These are phyloP conservation scores for Trichoderma atrobrunneum DNA, from an alignment of 2,329 filamentous ascomycete genomes.

Conservation along the genomic window DNA sequence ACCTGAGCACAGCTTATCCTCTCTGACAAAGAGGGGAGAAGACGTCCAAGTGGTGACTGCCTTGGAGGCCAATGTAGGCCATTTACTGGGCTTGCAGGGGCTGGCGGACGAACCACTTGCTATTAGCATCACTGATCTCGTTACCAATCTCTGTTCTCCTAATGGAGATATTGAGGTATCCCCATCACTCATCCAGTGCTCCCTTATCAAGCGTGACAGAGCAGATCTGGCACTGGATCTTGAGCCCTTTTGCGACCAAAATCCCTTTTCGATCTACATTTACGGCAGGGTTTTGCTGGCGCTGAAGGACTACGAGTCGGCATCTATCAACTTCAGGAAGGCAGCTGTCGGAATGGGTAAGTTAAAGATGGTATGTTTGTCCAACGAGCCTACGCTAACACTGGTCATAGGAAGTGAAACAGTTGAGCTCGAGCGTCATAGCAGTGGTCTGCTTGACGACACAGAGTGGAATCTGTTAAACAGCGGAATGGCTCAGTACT, in stretches of 20 bases:
- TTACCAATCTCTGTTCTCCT: conserved; percentile 62
- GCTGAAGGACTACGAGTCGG: conserved; percentile 68
- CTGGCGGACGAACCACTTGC: conserved; percentile 50
- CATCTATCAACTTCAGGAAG: conserved; percentile 74
- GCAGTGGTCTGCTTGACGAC: conserved; percentile 68
- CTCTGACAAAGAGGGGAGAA: conserved; percentile 42
- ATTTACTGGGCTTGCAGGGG: conserved; percentile 61
- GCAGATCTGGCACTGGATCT: conserved; percentile 60
- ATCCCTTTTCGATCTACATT: conserved; percentile 72
- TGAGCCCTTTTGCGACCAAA: conserved; percentile 53
- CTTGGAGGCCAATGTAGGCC: conserved; percentile 58
- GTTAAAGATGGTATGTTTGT: conserved; percentile 28
- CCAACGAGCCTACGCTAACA: not conserved
- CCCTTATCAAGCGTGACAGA: conserved; percentile 56
- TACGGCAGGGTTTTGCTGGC: conserved; percentile 77
- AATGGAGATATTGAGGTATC: conserved; percentile 66
- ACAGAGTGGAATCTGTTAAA: conserved; percentile 69
- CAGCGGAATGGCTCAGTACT: conserved; percentile 77
- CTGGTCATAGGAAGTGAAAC: conserved; percentile 42
- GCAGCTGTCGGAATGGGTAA: conserved; percentile 79
- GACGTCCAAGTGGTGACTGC: conserved; percentile 53
- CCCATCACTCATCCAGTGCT: conserved; percentile 60
- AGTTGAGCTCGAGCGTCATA: conserved; percentile 51
- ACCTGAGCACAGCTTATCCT: conserved; percentile 33
- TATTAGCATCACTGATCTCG: conserved; percentile 62